These are phyloP conservation scores for Cunninghamia lanceolata DNA, from an alignment of 75 land plant genomes.

Conservation along the genomic window DNA sequence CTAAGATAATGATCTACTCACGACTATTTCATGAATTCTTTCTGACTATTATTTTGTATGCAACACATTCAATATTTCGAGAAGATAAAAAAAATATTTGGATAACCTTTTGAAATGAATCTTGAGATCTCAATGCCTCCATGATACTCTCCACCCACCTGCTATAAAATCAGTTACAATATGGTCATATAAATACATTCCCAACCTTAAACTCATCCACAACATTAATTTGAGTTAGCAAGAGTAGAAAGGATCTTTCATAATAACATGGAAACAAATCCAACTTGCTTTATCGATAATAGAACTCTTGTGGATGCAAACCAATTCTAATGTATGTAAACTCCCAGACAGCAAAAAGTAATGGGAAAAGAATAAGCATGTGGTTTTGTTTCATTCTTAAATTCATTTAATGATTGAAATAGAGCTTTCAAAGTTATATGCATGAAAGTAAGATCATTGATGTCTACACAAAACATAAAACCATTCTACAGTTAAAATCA, in stretches of 20 bases:
- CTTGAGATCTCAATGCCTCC: conserved; percentile 9
- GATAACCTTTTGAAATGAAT: conserved; percentile 7
- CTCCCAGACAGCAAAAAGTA: not conserved
- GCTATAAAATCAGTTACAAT: not conserved
- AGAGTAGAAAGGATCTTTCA: not conserved
- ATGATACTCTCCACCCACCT: conserved; percentile 7
- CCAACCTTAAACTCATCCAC: not conserved
- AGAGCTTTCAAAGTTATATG: too few species aligned
- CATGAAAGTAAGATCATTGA: too few species aligned
- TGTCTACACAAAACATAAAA: too few species aligned
- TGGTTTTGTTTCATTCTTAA: not conserved
- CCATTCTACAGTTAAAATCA: too few species aligned
- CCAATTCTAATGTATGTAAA: not conserved
- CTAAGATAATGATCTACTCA: not conserved
- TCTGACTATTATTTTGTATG: not conserved
- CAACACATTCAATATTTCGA: not conserved
- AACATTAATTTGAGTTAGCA: not conserved
- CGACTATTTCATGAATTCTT: not conserved
- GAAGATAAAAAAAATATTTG: not conserved
- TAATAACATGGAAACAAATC: not conserved
- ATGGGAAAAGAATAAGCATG: not conserved
- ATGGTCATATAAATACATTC: not conserved
- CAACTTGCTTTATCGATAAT: not conserved
- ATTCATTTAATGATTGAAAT: not conserved
- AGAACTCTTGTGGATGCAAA: not conserved